Percentiles rank a stretch among this genome's conserved stretches.
Evolutionary conservation across 306 rosid species (phyloP).

Genomic region (Parietaria judaica): DNA sequence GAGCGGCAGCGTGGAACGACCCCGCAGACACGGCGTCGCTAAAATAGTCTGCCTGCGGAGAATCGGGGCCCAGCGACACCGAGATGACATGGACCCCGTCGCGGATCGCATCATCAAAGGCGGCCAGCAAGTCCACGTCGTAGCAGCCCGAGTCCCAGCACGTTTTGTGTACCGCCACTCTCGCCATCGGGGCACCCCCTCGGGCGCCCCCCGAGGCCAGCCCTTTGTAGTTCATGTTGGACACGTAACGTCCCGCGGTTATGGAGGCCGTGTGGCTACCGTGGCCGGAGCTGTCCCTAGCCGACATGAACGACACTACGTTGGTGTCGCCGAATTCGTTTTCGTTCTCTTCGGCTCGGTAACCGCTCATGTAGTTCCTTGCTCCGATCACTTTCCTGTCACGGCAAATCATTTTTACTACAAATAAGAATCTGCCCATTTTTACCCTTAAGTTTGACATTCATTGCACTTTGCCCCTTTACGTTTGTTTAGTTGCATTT

Average conservation of each 20-base stretch:
- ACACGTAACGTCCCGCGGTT: constrained; percentile 59
- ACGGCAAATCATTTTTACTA: constrained; percentile 25
- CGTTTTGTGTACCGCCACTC: constrained; percentile 70
- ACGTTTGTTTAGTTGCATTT: too few relatives aligned
- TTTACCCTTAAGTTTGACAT: too few relatives aligned
- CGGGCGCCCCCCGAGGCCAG: constrained; percentile 63
- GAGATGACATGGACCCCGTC: constrained; percentile 74
- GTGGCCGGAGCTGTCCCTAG: constrained; percentile 76
- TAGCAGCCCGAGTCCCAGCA: constrained; percentile 86
- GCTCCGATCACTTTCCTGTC: constrained; percentile 77
- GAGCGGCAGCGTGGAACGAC: constrained; percentile 67
- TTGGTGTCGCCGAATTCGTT: constrained; percentile 37
- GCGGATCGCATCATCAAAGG: constrained; percentile 76
- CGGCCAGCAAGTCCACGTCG: constrained; percentile 68
- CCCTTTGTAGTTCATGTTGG: constrained; percentile 56
- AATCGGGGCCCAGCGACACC: constrained; percentile 58
- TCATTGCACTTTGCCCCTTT: too few relatives aligned
- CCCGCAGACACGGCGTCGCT: constrained; percentile 68
- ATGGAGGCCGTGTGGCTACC: constrained; percentile 79
- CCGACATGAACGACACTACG: constrained; percentile 51
- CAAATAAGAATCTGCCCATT: constrained; percentile 17
- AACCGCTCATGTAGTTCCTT: constrained; percentile 65
- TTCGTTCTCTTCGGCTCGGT: constrained; percentile 61
- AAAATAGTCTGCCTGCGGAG: constrained; percentile 76
- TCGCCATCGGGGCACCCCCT: constrained; percentile 78